Conservation (phyloP, 78 protist genomes). For the Dictyostelium citrinum region DNA sequence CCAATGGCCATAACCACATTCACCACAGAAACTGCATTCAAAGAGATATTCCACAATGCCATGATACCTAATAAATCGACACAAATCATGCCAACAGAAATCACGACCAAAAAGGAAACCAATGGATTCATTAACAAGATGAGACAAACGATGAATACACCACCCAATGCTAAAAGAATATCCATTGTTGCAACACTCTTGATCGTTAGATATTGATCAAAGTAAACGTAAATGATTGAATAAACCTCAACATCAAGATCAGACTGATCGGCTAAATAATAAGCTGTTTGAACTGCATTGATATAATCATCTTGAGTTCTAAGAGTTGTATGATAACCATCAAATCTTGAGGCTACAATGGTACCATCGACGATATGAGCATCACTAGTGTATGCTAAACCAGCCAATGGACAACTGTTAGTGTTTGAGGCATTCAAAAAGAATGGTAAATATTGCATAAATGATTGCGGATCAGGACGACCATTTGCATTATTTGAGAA, state of each 20-base stretch:
- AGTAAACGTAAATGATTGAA: constrained; percentile 81
- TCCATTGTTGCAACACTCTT: constrained; percentile 25
- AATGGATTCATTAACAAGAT: constrained; percentile 41
- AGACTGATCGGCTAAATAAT: constrained; percentile 47
- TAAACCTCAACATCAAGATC: constrained; percentile 45
- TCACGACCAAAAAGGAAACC: constrained; percentile 32
- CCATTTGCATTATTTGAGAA: neutral
- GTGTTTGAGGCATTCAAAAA: neutral
- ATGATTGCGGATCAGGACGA: constrained; percentile 20
- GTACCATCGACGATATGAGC: neutral
- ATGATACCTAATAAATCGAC: constrained; percentile 79
- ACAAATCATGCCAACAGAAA: constrained; percentile 75
- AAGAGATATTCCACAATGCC: constrained; percentile 72
- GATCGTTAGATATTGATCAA: constrained; percentile 83
- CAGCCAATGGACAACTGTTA: neutral
- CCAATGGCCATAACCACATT: constrained; percentile 88
- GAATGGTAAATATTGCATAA: neutral
- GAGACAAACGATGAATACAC: constrained; percentile 74
- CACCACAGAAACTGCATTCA: constrained; percentile 87
- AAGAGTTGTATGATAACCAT: constrained; percentile 61
- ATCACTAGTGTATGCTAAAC: constrained; percentile 6
- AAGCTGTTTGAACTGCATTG: constrained; percentile 54
- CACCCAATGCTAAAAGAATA: constrained; percentile 70
- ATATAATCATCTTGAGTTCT: constrained; percentile 75
- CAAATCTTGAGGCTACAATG: constrained; percentile 66